Conservation (phyloP, 768 basidiomycete genomes). For the Grammothele lineata region DNA sequence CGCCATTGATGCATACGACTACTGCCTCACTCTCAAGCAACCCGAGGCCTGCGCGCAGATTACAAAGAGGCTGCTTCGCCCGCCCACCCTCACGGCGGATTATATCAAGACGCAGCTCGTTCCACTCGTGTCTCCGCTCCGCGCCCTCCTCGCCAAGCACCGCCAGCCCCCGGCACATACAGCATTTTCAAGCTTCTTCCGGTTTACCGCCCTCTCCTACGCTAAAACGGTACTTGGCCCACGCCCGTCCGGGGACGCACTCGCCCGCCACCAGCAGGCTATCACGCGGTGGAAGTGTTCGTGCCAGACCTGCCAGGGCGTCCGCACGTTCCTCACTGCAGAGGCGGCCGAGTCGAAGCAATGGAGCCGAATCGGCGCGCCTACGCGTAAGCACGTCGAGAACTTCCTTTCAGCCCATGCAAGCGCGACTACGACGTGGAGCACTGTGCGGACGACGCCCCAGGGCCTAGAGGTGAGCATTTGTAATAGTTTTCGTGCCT, state of each 20-base stretch:
- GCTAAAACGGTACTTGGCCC: constrained; percentile 12
- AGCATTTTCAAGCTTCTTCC: constrained; percentile 6
- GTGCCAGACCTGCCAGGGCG: constrained; percentile 4
- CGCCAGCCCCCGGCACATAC: not conserved
- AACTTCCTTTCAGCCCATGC: too few relatives aligned
- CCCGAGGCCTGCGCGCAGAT: not conserved
- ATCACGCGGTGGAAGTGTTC: constrained; percentile 7
- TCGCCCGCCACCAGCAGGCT: not conserved
- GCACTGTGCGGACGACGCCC: too few relatives aligned
- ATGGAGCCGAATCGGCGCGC: not conserved
- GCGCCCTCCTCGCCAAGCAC: constrained; percentile 4
- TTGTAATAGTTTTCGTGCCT: too few relatives aligned
- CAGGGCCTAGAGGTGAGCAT: too few relatives aligned
- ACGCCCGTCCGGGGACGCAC: constrained; percentile 1
- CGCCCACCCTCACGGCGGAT: not conserved
- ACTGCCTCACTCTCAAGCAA: not conserved
- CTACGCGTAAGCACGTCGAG: too few relatives aligned
- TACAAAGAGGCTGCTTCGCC: not conserved
- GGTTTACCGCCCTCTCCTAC: constrained; percentile 8
- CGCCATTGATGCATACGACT: constrained; percentile 3
- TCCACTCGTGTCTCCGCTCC: constrained; percentile 11
- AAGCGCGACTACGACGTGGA: too few relatives aligned
- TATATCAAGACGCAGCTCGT: constrained; percentile 9
- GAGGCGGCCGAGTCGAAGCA: not conserved
- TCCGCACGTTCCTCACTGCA: constrained; percentile 2